Percentiles rank a stretch among this genome's conserved stretches.
Evolutionary conservation across 495 filamentous ascomycete species (phyloP).

Genomic region (Trichoderma gamsii): DNA sequence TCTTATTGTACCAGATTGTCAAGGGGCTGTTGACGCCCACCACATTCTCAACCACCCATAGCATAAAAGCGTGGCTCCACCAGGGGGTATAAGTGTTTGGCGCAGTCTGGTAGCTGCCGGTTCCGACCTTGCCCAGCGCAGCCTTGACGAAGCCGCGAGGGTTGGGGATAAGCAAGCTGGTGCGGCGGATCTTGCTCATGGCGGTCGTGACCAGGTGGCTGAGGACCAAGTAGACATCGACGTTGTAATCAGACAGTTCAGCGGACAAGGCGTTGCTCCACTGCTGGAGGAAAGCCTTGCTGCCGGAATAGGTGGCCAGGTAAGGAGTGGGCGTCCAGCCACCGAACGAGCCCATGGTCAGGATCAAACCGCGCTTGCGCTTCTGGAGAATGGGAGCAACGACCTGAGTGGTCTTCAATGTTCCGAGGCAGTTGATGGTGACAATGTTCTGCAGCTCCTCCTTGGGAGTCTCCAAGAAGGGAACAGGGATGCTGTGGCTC

Average conservation of each 20-base stretch:
- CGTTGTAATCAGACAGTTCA: conserved; percentile 71
- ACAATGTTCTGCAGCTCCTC: conserved; percentile 84
- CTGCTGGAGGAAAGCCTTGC: conserved; percentile 96
- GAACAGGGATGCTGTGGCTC: conserved; percentile 84
- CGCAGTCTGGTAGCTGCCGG: conserved; percentile 65
- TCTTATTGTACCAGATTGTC: conserved; percentile 61
- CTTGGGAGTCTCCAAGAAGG: conserved; percentile 71
- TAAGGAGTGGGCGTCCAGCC: conserved; percentile 86
- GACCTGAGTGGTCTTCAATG: conserved; percentile 77
- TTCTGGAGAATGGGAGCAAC: conserved; percentile 77
- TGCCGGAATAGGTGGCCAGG: conserved; percentile 92
- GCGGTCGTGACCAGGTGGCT: conserved; percentile 89
- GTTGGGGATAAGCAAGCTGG: conserved; percentile 70
- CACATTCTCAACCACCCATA: conserved; percentile 72
- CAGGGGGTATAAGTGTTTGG: conserved; percentile 83
- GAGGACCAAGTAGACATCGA: conserved; percentile 80
- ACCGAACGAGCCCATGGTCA: conserved; percentile 96
- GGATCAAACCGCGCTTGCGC: conserved; percentile 77
- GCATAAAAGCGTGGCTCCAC: conserved; percentile 85
- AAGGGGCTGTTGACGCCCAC: conserved; percentile 58
- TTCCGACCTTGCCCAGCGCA: conserved; percentile 74
- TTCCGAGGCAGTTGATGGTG: conserved; percentile 87
- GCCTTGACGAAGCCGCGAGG: conserved; percentile 76
- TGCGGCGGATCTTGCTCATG: conserved; percentile 88
- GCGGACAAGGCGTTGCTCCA: conserved; percentile 85